Conservation (phyloP, 2,329 filamentous ascomycete species). For the Colletotrichum cereale region DNA sequence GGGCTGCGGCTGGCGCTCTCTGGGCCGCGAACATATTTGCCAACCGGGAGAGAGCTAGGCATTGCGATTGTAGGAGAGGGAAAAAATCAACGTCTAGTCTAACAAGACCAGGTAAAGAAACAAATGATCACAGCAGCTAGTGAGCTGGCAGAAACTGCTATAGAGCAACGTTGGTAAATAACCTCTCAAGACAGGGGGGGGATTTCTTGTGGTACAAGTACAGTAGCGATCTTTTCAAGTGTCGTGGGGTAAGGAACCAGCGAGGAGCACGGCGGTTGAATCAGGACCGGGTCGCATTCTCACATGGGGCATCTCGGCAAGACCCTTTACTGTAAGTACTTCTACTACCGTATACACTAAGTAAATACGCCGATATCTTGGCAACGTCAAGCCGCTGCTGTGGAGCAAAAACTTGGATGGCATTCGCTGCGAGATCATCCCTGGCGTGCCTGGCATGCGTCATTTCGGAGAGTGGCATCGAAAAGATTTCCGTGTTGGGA, state of each 20-base stretch:
- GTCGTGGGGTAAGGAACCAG: not conserved
- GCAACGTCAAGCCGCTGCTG: not conserved
- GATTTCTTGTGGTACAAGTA: not conserved
- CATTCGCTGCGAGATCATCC: not conserved
- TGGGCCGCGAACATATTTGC: not conserved
- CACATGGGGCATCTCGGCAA: not conserved
- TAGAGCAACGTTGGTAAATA: not conserved
- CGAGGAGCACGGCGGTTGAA: not conserved
- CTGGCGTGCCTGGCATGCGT: not conserved
- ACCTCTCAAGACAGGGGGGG: not conserved
- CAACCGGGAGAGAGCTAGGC: not conserved
- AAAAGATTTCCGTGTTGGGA: not conserved
- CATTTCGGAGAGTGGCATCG: not conserved
- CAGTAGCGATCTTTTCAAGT: not conserved
- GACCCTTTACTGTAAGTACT: not conserved
- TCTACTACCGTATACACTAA: no score
- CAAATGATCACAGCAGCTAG: not conserved
- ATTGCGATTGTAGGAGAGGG: not conserved
- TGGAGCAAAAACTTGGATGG: not conserved
- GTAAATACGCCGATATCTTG: not conserved
- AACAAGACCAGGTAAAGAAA: not conserved
- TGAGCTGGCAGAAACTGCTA: not conserved
- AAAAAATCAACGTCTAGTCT: not conserved
- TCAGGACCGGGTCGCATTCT: not conserved
- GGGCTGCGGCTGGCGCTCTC: constrained; percentile 42